phyloP scores from a whole-genome alignment of 2,329 filamentous ascomycete genomes.

The Tolypocladium inflatum region DNA sequence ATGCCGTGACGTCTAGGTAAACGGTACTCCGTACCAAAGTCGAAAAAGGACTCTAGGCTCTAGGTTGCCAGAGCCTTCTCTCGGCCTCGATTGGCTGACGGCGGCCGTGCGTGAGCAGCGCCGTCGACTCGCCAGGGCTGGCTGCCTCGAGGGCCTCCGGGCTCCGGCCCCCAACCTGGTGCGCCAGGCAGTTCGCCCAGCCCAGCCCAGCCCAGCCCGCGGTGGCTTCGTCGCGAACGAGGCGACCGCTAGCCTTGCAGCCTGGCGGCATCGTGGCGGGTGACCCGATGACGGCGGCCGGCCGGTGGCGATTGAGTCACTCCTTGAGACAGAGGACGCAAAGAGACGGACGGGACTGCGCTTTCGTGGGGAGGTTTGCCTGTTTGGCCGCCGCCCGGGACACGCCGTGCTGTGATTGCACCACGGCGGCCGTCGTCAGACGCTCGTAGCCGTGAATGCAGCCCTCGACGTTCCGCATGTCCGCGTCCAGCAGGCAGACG shows the following conservation, averaged over 20 bases:
- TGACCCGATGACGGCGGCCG: neutral
- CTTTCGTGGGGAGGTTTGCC: neutral
- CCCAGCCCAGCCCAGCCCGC: neutral
- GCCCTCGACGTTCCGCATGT: neutral
- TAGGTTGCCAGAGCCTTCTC: neutral
- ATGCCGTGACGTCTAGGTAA: neutral
- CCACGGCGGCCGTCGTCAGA: neutral
- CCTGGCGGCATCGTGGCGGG: neutral
- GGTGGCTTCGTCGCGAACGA: neutral
- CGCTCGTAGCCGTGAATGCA: neutral
- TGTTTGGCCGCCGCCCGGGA: neutral
- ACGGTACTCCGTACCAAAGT: neutral
- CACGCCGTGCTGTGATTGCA: neutral
- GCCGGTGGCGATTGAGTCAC: neutral
- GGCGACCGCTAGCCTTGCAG: neutral
- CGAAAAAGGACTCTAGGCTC: neutral
- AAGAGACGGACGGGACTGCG: neutral
- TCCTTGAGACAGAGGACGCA: neutral
- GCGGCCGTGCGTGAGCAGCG: neutral
- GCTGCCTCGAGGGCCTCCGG: neutral
- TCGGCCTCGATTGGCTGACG: neutral
- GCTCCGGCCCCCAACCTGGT: neutral
- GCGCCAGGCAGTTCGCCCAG: slow-evolving; percentile 3
- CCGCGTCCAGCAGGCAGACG: neutral
- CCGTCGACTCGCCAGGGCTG: neutral